Base-by-base conservation (phyloP, 1,284 basidiomycete genomes). In the Cryptococcus maquisensis region DNA sequence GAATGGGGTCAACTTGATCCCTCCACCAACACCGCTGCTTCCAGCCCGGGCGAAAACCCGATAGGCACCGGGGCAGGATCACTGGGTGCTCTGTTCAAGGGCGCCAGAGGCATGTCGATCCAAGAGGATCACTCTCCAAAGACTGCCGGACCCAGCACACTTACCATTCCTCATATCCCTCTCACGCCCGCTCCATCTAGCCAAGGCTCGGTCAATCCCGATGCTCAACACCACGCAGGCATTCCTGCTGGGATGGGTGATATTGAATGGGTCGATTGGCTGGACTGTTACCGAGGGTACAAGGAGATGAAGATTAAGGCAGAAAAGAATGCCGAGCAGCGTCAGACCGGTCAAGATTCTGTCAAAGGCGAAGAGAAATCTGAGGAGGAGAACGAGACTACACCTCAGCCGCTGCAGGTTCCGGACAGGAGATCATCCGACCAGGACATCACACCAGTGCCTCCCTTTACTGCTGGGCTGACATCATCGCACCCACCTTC, bases 241-340 rank as follows among this genome's bases (percentile, higher is more conserved):
- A 10, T 32, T 10, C 28, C 28, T 32, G 39, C 39, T 10, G 47
- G 47, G 8, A 59, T 75, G 10, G 67, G 70, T 10, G 79, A 79
- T 36, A 79, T 82, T 52, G 81, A 82, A 60, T 82, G 81, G 81
- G 79, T 82, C 28, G 81, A 82, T 61, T 82, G 81, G 81, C 71
- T 81, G 50, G 81, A 82, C 63, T 79, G 80, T 62, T 82, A 82
- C 64, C 78, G 79, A 51, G 72, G 76, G 53, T 78, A 80, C 74
- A 82, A 82, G 64, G 79, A 79, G 47, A 80, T 79, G 47, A 81
- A 81, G 67, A 72, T 82, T 35, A 62, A 74, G 26, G 76, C 79
- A 0, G 65, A 67, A 18, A 60, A 62, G 5, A 54, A 61, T 43
- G 51, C 50, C 21, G 61, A 57, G 12, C 56, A 52, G 41, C 23